Base-by-base conservation (phyloP, 805 yeast species). In the Candida wancherniae region DNA sequence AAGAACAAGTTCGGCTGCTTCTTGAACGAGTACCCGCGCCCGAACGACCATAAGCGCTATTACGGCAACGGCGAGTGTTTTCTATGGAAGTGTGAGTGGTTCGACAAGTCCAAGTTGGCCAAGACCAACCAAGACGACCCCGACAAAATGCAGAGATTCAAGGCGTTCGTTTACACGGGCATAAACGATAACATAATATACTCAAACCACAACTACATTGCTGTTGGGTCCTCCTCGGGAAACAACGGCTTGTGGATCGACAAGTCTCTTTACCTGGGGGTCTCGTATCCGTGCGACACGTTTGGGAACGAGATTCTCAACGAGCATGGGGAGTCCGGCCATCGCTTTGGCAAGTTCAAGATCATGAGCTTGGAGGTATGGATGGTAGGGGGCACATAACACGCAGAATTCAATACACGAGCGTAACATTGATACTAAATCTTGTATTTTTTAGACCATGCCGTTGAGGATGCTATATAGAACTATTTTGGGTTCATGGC, bases 41-140 rank as follows among this genome's bases (percentile, higher is more conserved):
- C 87, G 1, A 72, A 79, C 35, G 94, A 84, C 29, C 73, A 73
- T 28, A 75, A 75, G 47, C 68, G 84, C 35, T 90, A 79, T 58
- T 83, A 80, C 46, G 98, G 98, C 1, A 88, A 88, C 58, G 96
- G 97, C 1, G 96, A 90, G 55, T 87, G 97, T 51, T 88, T 92
- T 47, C 65, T 90, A 14, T 90, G 96, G 95, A 83, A 80, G 42
- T 50, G 73, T n/a, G 83, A 75, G 39, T 57, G 51, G 66, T 67
- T 31, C 53, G 57, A 44, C 19, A 22, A 20, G 29, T 26, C 17
- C 13, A 38, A 29, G 18, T 19, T 37, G 12, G 40, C 24, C 14
- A 30, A 33, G 31, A 33, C 40, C 5, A 34, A 31, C 11, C 24
- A 29, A 15, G 22, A 24, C 9, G 36, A 36, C 24, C 40, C 40